Evolutionary conservation across 345 rosid genomes (phyloP).

Genomic region (Populus simonii): DNA sequence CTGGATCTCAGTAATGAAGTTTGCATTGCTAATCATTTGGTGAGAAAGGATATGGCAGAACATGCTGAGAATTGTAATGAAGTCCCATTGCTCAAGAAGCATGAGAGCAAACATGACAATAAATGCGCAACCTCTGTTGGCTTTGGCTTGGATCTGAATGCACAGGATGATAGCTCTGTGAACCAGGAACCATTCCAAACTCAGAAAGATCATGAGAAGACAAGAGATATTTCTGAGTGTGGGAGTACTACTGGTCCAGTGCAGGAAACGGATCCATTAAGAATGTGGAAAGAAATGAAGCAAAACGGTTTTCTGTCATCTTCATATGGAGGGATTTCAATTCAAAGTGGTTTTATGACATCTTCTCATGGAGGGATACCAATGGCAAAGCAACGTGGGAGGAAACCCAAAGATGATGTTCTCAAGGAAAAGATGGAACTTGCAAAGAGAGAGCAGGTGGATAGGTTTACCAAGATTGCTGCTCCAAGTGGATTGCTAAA

Average conservation of each 20-base stretch:
- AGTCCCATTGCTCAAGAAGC: conserved; percentile 24
- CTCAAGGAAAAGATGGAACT: conserved; percentile 63
- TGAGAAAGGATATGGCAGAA: conserved; percentile 12
- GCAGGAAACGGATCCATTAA: conserved; percentile 59
- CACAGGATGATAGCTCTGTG: conserved; percentile 53
- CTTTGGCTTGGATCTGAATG: conserved; percentile 49
- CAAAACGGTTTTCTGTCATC: conserved; percentile 79
- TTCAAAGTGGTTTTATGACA: conserved; percentile 35
- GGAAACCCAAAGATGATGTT: conserved; percentile 52
- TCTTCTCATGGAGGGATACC: conserved; percentile 55
- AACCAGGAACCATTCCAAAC: conserved; percentile 34
- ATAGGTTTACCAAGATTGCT: conserved; percentile 74
- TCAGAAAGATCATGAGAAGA: conserved; percentile 34
- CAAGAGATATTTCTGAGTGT: conserved; percentile 59
- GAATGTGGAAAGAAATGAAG: conserved; percentile 84
- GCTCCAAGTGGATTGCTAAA: conserved; percentile 91
- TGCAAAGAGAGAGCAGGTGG: conserved; percentile 73
- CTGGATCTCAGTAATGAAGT: conserved; percentile 45
- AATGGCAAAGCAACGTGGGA: conserved; percentile 63
- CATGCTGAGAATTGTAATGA: conserved; percentile 23
- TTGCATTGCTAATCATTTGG: conserved; percentile 11
- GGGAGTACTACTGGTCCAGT: conserved; percentile 55
- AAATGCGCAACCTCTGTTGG: conserved; percentile 30
- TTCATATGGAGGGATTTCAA: conserved; percentile 57
- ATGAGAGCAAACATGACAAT: conserved; percentile 12